Evolutionary conservation across 306 rosid genomes (phyloP), one percentile per base, ranked within the genome.

Genomic region (Begonia loranthoides): DNA sequence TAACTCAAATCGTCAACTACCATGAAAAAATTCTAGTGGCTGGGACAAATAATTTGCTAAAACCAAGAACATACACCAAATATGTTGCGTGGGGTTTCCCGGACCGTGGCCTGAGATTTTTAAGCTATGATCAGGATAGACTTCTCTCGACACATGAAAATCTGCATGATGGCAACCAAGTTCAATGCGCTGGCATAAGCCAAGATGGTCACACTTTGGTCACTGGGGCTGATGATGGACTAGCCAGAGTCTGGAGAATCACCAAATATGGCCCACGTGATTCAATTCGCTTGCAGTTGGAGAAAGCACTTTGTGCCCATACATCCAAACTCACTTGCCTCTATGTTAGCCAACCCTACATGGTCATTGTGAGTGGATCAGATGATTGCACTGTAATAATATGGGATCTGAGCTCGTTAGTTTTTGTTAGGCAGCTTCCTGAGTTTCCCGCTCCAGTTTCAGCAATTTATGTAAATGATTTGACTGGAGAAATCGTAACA

Each of bases 331-430:
- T 92, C 60, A 74, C 96, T 34, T 92, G 99, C 74, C 94, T 92
- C 64, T 85, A 79, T 58, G 96, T 92, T 59, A 73, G 99, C 72
- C 96, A 87, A 77, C 99, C 96, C 24, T 92, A 83, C 78, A 92
- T 87, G 99, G 76, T 92, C 50, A 79, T 92, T 59, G 99, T 84
- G 61, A 92, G 87, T 54, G 99, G 99, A 53, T 92, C 99, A 0
- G 96, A 87, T 58, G 99, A 92, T 73, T 83, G 96, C 75, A 79
- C 96, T 4, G 96, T 81, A 14, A 76, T 92, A 62, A 63, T 92
- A 73, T 92, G 99, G 99, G 99, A 92, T 76, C 88, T 92, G 61
- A 76, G 99, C 80, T 79, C 96, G 61, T 77, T 87, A 76, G 81
- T 66, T 46, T 87, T 92, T 60, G 82, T 92, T 52, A 77, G 93